Conservation (phyloP, 345 rosid species). For the Rhizophora mangle region DNA sequence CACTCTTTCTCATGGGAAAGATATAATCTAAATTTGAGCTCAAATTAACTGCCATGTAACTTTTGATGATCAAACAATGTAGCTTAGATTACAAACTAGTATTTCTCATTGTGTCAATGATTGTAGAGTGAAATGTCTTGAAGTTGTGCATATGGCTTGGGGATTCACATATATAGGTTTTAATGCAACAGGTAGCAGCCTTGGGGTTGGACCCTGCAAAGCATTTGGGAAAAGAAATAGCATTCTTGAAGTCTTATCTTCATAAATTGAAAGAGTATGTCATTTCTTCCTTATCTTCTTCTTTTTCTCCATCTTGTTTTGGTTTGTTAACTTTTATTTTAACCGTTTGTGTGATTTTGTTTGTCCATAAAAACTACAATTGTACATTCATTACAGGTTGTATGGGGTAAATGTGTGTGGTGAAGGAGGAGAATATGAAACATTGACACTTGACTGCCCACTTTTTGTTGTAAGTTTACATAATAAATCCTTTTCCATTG, state of each 20-base stretch:
- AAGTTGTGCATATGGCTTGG: not conserved
- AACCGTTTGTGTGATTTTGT: constrained; percentile 1
- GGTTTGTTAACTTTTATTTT: constrained; percentile 10
- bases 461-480: constrained; percentile 66
- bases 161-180: constrained; percentile 1
- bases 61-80: not conserved
- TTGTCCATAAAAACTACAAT: not conserved
- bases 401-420: constrained; percentile 96
- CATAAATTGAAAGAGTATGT: constrained; percentile 86
- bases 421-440: constrained; percentile 99
- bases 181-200: constrained; percentile 71
- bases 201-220: constrained; percentile 84
- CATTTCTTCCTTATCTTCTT: constrained; percentile 4
- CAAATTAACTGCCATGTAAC: not conserved
- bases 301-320: not conserved
- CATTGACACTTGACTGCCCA: constrained; percentile 92
- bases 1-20: not conserved
- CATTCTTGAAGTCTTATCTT: constrained; percentile 61
- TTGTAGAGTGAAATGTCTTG: not conserved
- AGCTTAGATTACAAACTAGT: not conserved
- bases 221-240: constrained; percentile 87
- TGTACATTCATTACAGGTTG: constrained; percentile 40
- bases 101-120: not conserved
- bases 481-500: constrained; percentile 8
- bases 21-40: not conserved